phyloP scores from a whole-genome alignment of 1,284 basidiomycete species.

The Ceratobasidium papillatum region DNA sequence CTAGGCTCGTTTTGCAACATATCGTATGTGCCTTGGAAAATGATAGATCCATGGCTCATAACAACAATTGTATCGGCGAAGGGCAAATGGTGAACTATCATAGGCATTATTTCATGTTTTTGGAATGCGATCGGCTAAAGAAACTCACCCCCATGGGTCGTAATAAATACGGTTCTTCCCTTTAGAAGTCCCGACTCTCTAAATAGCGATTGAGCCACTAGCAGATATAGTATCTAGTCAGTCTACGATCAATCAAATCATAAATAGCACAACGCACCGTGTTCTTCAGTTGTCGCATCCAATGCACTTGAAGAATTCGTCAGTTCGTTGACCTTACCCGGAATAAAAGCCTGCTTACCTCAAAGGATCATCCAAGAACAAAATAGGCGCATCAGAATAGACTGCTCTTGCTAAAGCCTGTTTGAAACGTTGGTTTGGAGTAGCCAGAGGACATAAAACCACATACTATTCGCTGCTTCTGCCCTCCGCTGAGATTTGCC shows the following conservation, averaged over 20 bases:
- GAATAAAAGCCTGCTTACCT: not conserved
- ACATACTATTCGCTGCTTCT: conserved; percentile 20
- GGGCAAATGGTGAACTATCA: conserved; percentile 8
- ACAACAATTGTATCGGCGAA: not conserved
- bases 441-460: too few species aligned
- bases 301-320: not conserved
- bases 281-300: conserved; percentile 14
- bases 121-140: not conserved
- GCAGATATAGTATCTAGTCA: not conserved
- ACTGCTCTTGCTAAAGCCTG: conserved; percentile 8
- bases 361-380: conserved; percentile 24
- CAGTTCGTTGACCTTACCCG: not conserved
- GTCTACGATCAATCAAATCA: not conserved
- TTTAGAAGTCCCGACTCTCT: not conserved
- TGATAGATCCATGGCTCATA: not conserved
- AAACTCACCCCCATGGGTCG: conserved; percentile 2
- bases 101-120: not conserved
- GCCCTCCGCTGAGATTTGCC: conserved; percentile 6
- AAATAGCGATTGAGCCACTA: conserved; percentile 4
- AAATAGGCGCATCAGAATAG: not conserved
- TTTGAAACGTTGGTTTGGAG: not conserved
- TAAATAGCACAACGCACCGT: not conserved
- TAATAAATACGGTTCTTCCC: conserved; percentile 2
- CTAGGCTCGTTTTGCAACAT: not conserved
- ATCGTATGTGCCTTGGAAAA: conserved; percentile 1